Evolutionary conservation across 1,139 yeast genomes (phyloP), one percentile per base, ranked within the genome.

Genomic region (Debaryomyces sp.): DNA sequence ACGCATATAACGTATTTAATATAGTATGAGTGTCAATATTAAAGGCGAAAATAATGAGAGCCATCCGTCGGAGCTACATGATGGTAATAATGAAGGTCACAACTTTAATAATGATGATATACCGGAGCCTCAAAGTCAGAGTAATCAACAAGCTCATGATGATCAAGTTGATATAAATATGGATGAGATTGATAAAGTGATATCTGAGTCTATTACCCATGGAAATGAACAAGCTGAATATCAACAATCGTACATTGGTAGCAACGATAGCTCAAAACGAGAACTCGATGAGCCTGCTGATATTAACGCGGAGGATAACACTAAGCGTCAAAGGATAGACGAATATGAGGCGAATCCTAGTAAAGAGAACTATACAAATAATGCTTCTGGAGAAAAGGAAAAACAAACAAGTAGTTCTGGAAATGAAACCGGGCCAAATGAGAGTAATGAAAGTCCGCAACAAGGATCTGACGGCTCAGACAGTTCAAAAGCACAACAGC

Each of bases 101-200:
- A 27, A n/a, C 24, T 18, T 30, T 10, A 13, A 9, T n/a, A 29
- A 41, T n/a, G 46, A 42, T 8, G 48, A 41, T 17, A 43, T 48
- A 38, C 43, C 46, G 13, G 46, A 32, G 10, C 33, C 50, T 5
- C 40, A 49, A 34, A 44, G 39, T 35, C 36, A 18, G 12, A 9
- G n/a, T 22, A 26, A 37, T 36, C 44, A 41, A 10, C 44, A 26
- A 15, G 30, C 13, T 36, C 40, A 39, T 15, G 34, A 47, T 18
- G 47, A 44, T 7, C 45, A 47, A 17, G 49, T 44, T 41, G 48
- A 52, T 34, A 54, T 56, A 34, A 56, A 54, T 37, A 56, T 56
- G 41, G 56, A 54, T 41, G 60, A 56, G 39, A 50, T 56, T 26
- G 57, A 56, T 46, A 54, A 56, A 48, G 54, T 54, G 53, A 54